Percentiles rank a stretch among this genome's conserved stretches.
Evolutionary conservation across 176 grass and related monocot genomes (phyloP).

Genomic region (Urochloa ruziziensis): DNA sequence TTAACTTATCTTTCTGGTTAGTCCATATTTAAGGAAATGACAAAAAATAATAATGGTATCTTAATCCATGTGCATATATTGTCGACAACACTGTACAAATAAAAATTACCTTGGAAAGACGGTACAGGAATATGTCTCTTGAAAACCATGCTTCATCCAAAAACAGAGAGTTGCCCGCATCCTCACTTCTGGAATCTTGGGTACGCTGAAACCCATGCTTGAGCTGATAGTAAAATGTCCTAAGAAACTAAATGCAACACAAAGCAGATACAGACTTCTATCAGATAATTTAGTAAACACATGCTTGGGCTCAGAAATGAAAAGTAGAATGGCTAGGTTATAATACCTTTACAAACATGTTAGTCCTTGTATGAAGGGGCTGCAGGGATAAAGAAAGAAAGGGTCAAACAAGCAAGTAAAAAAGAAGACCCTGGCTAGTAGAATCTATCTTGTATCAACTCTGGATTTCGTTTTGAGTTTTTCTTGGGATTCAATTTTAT

Average conservation of each 20-base stretch:
- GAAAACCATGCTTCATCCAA: slow-evolving; percentile 89
- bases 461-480: not conserved
- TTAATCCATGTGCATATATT: not conserved
- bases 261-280: slow-evolving; percentile 8
- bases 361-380: slow-evolving; percentile 87
- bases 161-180: slow-evolving; percentile 49
- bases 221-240: slow-evolving; percentile 67
- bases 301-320: not conserved
- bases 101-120: slow-evolving; percentile 86
- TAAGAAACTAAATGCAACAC: slow-evolving; percentile 70
- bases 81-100: not conserved
- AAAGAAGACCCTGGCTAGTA: not conserved
- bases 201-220: slow-evolving; percentile 70
- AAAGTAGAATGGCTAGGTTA: not conserved
- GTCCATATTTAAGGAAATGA: not conserved
- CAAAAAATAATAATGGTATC: not conserved
- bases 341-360: slow-evolving; percentile 73
- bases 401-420: slow-evolving; percentile 2
- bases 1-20: not conserved
- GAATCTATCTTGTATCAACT: not conserved
- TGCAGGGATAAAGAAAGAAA: slow-evolving; percentile 42
- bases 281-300: slow-evolving; percentile 15
- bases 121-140: slow-evolving; percentile 77
- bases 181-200: slow-evolving; percentile 26
- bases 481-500: not conserved